Percentiles rank a stretch among this genome's conserved stretches.
These are phyloP conservation scores for Eucalyptus curtisii DNA, from an alignment of 345 rosid species.

Conservation along the genomic window DNA sequence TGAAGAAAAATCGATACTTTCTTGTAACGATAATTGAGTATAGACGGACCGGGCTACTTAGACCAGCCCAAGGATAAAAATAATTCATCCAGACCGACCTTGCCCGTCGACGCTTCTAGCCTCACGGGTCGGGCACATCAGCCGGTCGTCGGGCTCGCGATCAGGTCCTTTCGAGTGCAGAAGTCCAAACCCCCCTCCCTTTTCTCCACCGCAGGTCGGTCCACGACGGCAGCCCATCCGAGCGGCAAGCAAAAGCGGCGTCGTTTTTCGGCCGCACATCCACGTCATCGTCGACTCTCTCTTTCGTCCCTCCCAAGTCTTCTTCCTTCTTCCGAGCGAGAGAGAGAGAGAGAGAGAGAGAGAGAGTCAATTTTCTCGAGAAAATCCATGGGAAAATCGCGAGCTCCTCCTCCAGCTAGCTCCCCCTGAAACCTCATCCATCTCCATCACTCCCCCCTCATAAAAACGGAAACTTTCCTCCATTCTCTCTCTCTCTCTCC, in stretches of 20 bases:
- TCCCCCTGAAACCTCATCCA: neutral
- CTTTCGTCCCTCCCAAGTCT: neutral
- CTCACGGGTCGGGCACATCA: neutral
- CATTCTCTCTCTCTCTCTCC: neutral
- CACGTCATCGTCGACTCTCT: neutral
- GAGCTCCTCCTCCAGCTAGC: neutral
- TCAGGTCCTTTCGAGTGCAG: rapidly evolving
- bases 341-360: neutral
- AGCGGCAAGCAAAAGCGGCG: neutral
- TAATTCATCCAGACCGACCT: neutral
- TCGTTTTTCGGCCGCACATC: neutral
- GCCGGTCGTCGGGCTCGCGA: neutral
- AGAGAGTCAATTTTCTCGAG: neutral
- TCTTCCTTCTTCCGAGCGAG: neutral
- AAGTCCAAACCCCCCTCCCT: neutral
- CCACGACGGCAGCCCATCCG: neutral
- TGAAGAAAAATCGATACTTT: neutral
- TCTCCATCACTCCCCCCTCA: neutral
- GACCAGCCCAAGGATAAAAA: neutral
- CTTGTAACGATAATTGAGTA: neutral
- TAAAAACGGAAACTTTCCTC: neutral
- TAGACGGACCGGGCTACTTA: neutral
- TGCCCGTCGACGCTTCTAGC: neutral
- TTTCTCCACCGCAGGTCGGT: neutral
- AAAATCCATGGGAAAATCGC: neutral